Base-by-base conservation (phyloP, 495 filamentous ascomycete species). In the Penicillium manginii region DNA sequence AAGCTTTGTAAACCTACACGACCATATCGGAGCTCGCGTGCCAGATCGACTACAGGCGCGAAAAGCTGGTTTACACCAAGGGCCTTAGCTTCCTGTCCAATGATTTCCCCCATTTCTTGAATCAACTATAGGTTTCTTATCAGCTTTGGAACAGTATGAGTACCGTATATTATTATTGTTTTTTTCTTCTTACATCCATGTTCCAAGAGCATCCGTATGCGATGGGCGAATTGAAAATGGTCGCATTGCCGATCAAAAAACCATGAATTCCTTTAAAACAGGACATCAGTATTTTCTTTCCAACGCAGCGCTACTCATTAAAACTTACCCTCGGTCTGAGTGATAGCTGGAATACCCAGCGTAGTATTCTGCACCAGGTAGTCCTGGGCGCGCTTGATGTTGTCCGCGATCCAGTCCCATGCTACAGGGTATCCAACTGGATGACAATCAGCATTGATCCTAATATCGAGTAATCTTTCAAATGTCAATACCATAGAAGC, bases 161-260 rank as follows among this genome's bases (percentile, higher is more conserved):
- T 14, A 32, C 22, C 2, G 37, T 15, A 15, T n/a, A 37, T 17
- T n/a, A n/a, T n/a, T n/a, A n/a, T n/a, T n/a, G n/a, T n/a, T n/a
- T n/a, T n/a, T n/a, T n/a, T 10, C 15, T 18, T 11, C 54, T 51
- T 59, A 76, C 74, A 23, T 74, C 74, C 2, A 78, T 79, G 53
- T 90, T 86, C 62, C 81, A 89, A 4, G 87, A 85, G 66, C 84
- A 88, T 17, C 83, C 86, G 61, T 88, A 82, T 18, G 74, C 86
- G 67, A 91, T 90, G 0, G 87, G 86, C 4, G 85, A 88, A 64
- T 90, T 89, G 78, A 88, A 90, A 49, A 91, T 89, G 0, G 87
- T 89, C 12, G 87, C 87, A 72, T 90, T 89, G 18, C 79, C 83
- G 47, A 87, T 79, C 48, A 90, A 67, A 52, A 90, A 88, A 0